Base-by-base conservation (phyloP, 805 yeast genomes). In the Barnettozyma pratensis region DNA sequence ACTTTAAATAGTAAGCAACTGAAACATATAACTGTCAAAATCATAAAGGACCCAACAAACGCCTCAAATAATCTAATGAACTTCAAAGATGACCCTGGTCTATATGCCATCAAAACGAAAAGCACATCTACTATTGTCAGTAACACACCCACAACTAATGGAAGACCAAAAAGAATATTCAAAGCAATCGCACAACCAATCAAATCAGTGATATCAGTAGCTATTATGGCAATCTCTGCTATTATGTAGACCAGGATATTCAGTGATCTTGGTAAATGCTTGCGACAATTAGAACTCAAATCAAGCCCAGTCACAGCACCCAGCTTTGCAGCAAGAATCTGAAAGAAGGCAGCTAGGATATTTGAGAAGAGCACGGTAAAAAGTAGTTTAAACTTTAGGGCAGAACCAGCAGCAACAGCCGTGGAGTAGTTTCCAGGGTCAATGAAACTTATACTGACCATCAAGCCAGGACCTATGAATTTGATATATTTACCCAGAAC, bases 361-460 rank as follows among this genome's bases (percentile, higher is more conserved):
- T 91, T 92, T 6, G 96, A 83, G 28, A 91, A 67, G 35, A 90
- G 69, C 19, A 92, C 78, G 26, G 91, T 81, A 63, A 90, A 91
- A 31, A 92, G 66, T 34, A 91, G 71, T 50, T 86, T 83, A 64
- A 84, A 92, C 55, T 84, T 80, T 64, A 85, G 88, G 29, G 87
- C 84, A 32, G 96, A 85, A n/a, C 96, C 96, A 1, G 95, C 94
- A 7, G 94, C 87, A 11, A 92, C 96, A 8, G 94, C 96, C 1
- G 97, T 88, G 37, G 96, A 85, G 67, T 91, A 92, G 68, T 94
- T 92, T 5, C 99, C 99, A 0, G 99, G 98, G 60, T 92, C 98
- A 89, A 94, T 88, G 65, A 91, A 94, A 0, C 97, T 92, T 34
- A 92, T 96, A 5, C 91, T 78, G 2, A 94, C 96, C 96, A 92